Evolutionary conservation across 345 rosid genomes (phyloP), one percentile per base, ranked within the genome.

Genomic region (Murraya koenigii): DNA sequence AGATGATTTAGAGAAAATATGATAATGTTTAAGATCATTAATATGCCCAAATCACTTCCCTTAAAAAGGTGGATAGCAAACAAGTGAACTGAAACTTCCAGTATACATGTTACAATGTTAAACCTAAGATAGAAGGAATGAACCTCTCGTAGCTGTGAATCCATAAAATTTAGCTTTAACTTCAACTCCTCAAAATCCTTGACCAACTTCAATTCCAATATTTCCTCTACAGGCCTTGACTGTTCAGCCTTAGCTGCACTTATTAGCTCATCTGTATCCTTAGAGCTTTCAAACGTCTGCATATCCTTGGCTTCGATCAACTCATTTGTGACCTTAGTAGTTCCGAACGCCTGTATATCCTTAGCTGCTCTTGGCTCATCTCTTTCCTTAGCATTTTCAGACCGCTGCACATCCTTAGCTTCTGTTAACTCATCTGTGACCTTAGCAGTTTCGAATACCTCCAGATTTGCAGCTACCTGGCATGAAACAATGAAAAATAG

Each of bases 71-170:
- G n/a, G 33, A 23, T 4, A 4, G 39, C 52, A 52, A 52, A 20
- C 13, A 8, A 17, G 41, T 10, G 25, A 30, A 11, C 1, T 30
- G n/a, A 20, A 0, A 44, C 28, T 69, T 69, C 19, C 39, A 28
- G 6, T 33, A 49, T 2, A 7, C 10, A 14, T 17, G 5, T 4
- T 41, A 59, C 22, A 13, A 76, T 60, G 8, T 70, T 64, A 44
- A 68, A 59, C 54, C 55, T 22, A 75, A 38, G 32, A 72, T 3
- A 28, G 22, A 66, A 69, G 52, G 25, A 59, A 66, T 77, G 11
- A 13, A 87, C 90, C 81, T 85, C 87, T 68, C 61, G 80, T 36
- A 86, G 69, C 63, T 81, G 83, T 30, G 81, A 79, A 79, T 86
- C 81, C 82, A 74, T 66, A 47, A n/a, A 62, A 62, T 71, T 63